Percentiles rank a stretch among this genome's conserved stretches.
These are phyloP conservation scores for Debaryomyces maramus DNA, from an alignment of 805 yeast genomes.

Conservation along the genomic window DNA sequence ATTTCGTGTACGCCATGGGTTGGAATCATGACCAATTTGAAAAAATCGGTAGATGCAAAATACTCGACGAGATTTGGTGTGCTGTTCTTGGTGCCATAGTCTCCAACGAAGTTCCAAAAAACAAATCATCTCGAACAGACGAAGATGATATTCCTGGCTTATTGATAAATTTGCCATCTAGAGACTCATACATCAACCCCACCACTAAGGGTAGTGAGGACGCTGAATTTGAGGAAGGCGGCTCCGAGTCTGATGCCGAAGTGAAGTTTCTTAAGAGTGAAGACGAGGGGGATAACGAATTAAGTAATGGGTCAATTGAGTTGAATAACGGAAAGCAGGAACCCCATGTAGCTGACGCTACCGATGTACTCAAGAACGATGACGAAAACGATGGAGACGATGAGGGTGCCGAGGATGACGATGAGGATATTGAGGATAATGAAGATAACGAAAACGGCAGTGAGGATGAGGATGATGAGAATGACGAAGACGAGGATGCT, in stretches of 20 bases:
- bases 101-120: conserved; percentile 31
- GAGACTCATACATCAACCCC: conserved; percentile 21
- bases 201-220: conserved; percentile 13
- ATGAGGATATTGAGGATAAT: conserved; percentile 18
- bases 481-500: conserved; percentile 16
- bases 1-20: conserved; percentile 58
- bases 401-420: conserved; percentile 24
- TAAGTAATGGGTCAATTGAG: conserved; percentile 10
- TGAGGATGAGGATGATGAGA: conserved; percentile 18
- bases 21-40: conserved; percentile 43
- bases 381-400: conserved; percentile 13
- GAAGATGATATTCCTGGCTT: conserved; percentile 35
- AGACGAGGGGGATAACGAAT: conserved; percentile 25
- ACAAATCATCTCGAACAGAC: conserved; percentile 30
- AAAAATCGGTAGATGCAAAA: conserved; percentile 45
- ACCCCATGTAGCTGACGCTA: conserved; percentile 3
- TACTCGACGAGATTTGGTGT: conserved; percentile 70
- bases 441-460: conserved; percentile 20
- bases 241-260: conserved; percentile 26
- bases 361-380: conserved; percentile 10
- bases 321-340: conserved; percentile 14
- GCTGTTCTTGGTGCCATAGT: conserved; percentile 59
- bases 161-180: conserved; percentile 31
- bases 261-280: conserved; percentile 23
- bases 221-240: conserved; percentile 15